These are phyloP conservation scores for Vachellia pachyceras DNA, from an alignment of 306 rosid species.

Conservation along the genomic window DNA sequence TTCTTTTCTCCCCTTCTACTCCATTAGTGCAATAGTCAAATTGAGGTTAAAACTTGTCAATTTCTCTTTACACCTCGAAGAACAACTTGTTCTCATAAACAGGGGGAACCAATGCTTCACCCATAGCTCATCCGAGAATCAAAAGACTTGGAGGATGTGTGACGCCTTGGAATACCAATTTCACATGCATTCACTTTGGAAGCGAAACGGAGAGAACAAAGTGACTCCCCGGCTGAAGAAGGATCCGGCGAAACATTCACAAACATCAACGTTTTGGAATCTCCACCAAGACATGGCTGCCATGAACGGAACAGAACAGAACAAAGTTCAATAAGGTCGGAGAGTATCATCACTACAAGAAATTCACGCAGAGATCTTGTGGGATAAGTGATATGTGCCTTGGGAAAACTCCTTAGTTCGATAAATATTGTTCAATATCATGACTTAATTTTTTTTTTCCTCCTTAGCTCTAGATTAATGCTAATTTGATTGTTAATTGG, in stretches of 20 bases:
- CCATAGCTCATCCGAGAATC: not conserved
- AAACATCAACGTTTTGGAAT: conserved; percentile 13
- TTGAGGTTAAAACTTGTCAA: not conserved
- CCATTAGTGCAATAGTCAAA: not conserved
- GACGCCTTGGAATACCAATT: conserved; percentile 5
- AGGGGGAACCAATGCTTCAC: not conserved
- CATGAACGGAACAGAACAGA: not conserved
- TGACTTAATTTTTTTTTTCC: not conserved
- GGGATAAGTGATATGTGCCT: not conserved
- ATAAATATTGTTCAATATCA: not conserved
- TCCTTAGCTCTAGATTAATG: not conserved
- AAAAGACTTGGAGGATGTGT: not conserved
- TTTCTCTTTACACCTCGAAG: not conserved
- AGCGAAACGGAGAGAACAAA: conserved; percentile 6
- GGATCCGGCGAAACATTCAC: not conserved
- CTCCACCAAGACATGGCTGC: conserved; percentile 12
- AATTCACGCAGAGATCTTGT: not conserved
- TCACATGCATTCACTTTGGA: not conserved
- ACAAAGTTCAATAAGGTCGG: not conserved
- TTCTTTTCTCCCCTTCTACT: not conserved
- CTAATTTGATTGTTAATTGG: not conserved
- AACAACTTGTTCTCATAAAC: not conserved
- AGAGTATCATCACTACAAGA: not conserved
- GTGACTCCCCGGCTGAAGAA: not conserved
- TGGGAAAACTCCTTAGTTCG: too few species aligned